A percentile compares a stretch with the other conserved stretches of the same genome.
Conservation (phyloP, 2,329 filamentous ascomycete species). For the Pseudopyricularia cyperi region DNA sequence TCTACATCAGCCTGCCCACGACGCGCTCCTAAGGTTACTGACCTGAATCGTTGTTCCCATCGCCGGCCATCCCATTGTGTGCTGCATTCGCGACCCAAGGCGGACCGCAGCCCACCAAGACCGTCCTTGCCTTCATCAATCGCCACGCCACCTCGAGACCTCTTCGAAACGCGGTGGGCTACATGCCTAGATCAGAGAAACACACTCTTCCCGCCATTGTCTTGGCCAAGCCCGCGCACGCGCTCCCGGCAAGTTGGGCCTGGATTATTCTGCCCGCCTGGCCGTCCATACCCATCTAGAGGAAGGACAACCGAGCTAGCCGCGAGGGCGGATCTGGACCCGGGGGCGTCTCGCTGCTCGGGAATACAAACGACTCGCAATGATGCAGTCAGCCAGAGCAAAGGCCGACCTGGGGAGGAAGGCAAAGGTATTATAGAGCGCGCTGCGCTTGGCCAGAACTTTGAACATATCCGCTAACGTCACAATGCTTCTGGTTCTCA, state of each 20-base stretch:
- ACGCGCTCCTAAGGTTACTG: too few species aligned
- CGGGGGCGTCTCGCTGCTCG: neutral
- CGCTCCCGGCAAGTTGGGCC: neutral
- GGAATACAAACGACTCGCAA: constrained; percentile 13
- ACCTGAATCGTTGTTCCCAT: too few species aligned
- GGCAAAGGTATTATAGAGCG: constrained; percentile 35
- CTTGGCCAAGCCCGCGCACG: neutral
- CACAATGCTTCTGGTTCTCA: constrained; percentile 20
- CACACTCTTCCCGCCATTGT: neutral
- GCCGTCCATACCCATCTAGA: too few species aligned
- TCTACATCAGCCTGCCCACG: too few species aligned
- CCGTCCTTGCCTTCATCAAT: too few species aligned
- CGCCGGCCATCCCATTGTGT: too few species aligned
- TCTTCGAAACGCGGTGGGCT: neutral
- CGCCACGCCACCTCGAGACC: neutral
- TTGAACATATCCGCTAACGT: neutral
- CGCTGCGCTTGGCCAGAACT: neutral
- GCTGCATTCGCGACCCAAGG: too few species aligned
- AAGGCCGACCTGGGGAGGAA: constrained; percentile 47
- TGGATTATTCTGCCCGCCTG: neutral
- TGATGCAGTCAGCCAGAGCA: constrained; percentile 40
- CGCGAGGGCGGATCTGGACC: neutral
- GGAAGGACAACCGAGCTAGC: neutral
- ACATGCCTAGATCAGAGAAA: neutral
- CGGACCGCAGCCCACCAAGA: too few species aligned